phyloP scores from a whole-genome alignment of 2,329 filamentous ascomycete species.

The Monilinia laxa region DNA sequence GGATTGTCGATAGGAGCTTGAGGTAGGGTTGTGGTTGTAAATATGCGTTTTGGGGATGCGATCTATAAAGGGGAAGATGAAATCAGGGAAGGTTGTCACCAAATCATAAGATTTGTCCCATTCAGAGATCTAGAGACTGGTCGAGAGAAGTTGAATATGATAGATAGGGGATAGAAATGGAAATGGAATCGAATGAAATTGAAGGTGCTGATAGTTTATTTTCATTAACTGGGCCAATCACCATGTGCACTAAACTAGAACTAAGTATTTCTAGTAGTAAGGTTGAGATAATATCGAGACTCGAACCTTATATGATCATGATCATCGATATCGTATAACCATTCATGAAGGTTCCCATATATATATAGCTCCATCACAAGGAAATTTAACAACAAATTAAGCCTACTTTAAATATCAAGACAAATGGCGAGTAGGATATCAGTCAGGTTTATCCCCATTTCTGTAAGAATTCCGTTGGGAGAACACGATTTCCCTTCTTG shows the following conservation, averaged over 20 bases:
- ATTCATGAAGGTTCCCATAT: not conserved
- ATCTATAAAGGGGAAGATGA: slow-evolving; percentile 10
- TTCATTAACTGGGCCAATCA: not conserved
- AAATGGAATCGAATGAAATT: too few relatives aligned
- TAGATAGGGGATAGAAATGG: too few relatives aligned
- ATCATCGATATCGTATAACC: too few relatives aligned
- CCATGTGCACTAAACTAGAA: too few relatives aligned
- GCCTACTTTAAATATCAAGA: not conserved
- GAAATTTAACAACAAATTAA: not conserved
- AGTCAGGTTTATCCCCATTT: slow-evolving; percentile 9
- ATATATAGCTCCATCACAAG: not conserved
- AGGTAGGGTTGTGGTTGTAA: too few relatives aligned
- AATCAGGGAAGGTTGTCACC: not conserved
- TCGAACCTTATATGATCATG: not conserved
- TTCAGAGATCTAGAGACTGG: not conserved
- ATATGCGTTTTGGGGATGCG: slow-evolving; percentile 3
- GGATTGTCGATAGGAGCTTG: too few relatives aligned
- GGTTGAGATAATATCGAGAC: not conserved
- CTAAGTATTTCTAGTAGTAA: not conserved
- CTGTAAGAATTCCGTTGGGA: slow-evolving; percentile 31
- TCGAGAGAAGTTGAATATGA: not conserved
- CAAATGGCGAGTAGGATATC: not conserved
- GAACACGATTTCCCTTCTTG: slow-evolving; percentile 28
- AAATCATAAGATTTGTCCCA: not conserved
- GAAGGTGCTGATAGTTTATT: not conserved